phyloP scores from a whole-genome alignment of 75 land plant species.

The Pinus taeda region DNA sequence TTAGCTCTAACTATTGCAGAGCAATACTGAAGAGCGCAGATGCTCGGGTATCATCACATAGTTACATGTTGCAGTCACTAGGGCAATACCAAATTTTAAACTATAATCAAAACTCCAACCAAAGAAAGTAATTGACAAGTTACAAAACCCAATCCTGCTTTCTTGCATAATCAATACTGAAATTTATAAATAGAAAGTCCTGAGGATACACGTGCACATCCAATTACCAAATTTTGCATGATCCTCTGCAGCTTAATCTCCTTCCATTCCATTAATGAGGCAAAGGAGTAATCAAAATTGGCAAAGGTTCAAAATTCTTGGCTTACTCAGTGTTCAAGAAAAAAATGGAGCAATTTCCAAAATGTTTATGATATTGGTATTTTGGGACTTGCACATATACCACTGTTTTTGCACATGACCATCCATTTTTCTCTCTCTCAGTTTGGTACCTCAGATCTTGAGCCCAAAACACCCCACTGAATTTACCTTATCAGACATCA shows the following conservation, averaged over 20 bases:
- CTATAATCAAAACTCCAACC: not conserved
- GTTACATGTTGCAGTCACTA: not conserved
- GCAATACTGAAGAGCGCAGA: not conserved
- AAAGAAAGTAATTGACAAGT: not conserved
- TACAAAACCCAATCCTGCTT: not conserved
- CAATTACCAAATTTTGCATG: not conserved
- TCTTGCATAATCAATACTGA: not conserved
- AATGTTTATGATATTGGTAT: not conserved
- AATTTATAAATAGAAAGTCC: not conserved
- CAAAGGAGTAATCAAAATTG: not conserved
- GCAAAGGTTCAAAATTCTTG: not conserved
- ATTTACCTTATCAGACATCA: not conserved
- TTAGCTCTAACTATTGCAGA: not conserved
- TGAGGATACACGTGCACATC: not conserved
- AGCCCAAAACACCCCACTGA: not conserved
- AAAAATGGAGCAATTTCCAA: not conserved
- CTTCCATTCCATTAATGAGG: no score
- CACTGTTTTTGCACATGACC: not conserved
- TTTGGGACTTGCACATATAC: not conserved
- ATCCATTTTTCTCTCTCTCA: not conserved
- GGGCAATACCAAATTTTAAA: not conserved
- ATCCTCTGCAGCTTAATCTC: not conserved
- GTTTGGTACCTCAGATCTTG: not conserved
- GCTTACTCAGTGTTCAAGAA: not conserved
- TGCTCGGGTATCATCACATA: not conserved